Evolutionary conservation across 2,329 filamentous ascomycete species (phyloP).

Genomic region (Xylariales sp.): DNA sequence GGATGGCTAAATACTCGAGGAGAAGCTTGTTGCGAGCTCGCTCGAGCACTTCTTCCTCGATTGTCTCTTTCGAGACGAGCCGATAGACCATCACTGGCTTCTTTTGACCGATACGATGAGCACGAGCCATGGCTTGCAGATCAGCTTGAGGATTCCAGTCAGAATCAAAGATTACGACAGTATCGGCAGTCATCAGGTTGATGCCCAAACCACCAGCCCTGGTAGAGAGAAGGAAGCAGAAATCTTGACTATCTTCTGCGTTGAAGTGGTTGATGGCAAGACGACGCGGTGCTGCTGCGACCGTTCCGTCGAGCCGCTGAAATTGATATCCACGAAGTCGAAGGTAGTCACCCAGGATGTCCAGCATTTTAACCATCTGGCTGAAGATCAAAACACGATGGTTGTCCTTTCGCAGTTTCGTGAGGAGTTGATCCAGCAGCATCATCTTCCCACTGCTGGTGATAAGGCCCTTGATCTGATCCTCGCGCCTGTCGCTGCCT

Average conservation of each 20-base stretch:
- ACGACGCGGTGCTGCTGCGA: slow-evolving; percentile 79
- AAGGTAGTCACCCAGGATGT: slow-evolving; percentile 92
- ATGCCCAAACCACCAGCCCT: slow-evolving; percentile 96
- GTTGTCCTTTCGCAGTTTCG: slow-evolving; percentile 87
- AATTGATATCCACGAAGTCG: slow-evolving; percentile 91
- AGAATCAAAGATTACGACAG: slow-evolving; percentile 95
- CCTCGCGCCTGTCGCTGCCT: slow-evolving; percentile 77
- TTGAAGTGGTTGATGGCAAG: slow-evolving; percentile 97
- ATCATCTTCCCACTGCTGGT: slow-evolving; percentile 99
- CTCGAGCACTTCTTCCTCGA: slow-evolving; percentile 96
- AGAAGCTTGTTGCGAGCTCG: slow-evolving; percentile 95
- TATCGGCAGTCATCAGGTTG: slow-evolving; percentile 98
- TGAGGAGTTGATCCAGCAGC: slow-evolving; percentile 90
- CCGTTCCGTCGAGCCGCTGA: slow-evolving; percentile 92
- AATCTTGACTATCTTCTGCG: slow-evolving; percentile 90
- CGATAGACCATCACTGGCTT: slow-evolving; percentile 95
- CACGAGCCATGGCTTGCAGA: slow-evolving; percentile 95
- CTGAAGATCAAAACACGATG: slow-evolving; percentile 98
- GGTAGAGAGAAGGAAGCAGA: slow-evolving; percentile 93
- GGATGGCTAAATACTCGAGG: slow-evolving; percentile 95
- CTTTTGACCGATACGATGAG: slow-evolving; percentile 95
- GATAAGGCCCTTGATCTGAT: slow-evolving; percentile 87
- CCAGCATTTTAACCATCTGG: slow-evolving; percentile 99
- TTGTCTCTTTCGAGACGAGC: slow-evolving; percentile 94
- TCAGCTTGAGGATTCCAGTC: slow-evolving; percentile 99